These are phyloP conservation scores for Filobasidium floriforme DNA, from an alignment of 768 basidiomycete species.

Conservation along the genomic window DNA sequence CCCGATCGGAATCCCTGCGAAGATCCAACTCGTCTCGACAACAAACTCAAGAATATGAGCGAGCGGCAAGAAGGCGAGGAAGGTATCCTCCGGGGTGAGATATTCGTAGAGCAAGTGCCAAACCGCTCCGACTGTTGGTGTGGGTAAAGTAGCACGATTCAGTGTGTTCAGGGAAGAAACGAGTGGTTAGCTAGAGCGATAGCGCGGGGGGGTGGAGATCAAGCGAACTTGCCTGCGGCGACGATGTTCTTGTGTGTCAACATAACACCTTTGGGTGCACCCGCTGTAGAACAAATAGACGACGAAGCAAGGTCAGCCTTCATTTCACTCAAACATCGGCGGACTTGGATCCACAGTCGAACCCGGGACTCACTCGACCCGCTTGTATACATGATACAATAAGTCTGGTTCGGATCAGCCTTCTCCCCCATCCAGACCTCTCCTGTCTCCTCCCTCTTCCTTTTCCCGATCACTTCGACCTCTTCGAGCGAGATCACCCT, in stretches of 20 bases:
- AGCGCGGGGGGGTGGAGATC: not conserved
- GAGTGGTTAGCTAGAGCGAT: not conserved
- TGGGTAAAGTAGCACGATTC: conserved; percentile 10
- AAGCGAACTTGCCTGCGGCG: conserved; percentile 51
- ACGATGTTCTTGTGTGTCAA: conserved; percentile 81
- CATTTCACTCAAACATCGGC: not conserved
- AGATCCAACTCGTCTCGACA: conserved; percentile 71
- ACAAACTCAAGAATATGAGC: conserved; percentile 95
- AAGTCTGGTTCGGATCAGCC: conserved; percentile 54
- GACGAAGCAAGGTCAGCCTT: too few relatives aligned
- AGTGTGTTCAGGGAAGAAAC: too few relatives aligned
- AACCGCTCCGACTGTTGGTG: conserved; percentile 60
- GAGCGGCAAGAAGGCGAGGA: conserved; percentile 84
- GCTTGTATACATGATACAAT: conserved; percentile 71
- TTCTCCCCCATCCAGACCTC: conserved; percentile 26
- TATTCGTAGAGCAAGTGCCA: conserved; percentile 58
- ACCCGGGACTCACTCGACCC: conserved; percentile 40
- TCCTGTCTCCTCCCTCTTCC: conserved; percentile 1
- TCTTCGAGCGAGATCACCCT: conserved; percentile 62
- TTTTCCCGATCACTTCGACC: conserved; percentile 53
- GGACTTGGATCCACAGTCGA: too few relatives aligned
- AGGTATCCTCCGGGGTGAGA: conserved; percentile 53
- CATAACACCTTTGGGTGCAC: conserved; percentile 86
- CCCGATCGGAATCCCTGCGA: conserved; percentile 70
- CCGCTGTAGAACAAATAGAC: conserved; percentile 54